phyloP scores from a whole-genome alignment of 257 asterid species.

The Dorcoceras hygrometricum region DNA sequence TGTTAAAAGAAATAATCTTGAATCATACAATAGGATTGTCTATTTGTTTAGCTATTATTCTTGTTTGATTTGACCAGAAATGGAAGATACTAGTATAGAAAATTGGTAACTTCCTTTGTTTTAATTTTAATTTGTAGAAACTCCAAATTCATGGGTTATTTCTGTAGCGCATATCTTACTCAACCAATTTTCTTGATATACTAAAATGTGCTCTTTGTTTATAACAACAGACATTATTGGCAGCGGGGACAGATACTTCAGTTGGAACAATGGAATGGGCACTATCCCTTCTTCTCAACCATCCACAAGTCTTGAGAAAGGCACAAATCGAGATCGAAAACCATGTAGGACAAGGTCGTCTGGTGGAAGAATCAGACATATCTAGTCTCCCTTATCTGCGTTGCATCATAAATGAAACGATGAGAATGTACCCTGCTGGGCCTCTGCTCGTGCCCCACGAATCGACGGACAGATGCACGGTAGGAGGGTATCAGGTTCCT shows the following conservation, averaged over 20 bases:
- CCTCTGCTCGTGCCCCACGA: slow-evolving; percentile 63
- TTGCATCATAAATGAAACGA: slow-evolving; percentile 45
- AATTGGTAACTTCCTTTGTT: too few species aligned
- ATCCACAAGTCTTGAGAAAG: slow-evolving; percentile 44
- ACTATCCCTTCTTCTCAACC: slow-evolving; percentile 46
- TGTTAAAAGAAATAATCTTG: too few species aligned
- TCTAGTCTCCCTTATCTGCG: slow-evolving; percentile 46
- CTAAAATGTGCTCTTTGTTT: too few species aligned
- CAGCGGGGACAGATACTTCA: slow-evolving; percentile 67
- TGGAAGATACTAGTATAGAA: too few species aligned
- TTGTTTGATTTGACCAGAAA: too few species aligned
- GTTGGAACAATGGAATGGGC: slow-evolving; percentile 70
- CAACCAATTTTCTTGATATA: too few species aligned
- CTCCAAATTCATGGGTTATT: too few species aligned
- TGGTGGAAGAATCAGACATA: slow-evolving; percentile 45
- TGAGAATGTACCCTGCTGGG: slow-evolving; percentile 56
- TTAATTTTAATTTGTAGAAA: too few species aligned
- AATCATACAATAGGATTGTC: too few species aligned
- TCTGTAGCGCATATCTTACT: too few species aligned
- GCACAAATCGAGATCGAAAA: slow-evolving; percentile 54
- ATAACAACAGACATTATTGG: slow-evolving; percentile 22
- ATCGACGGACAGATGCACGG: slow-evolving; percentile 38
- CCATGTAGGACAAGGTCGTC: slow-evolving; percentile 31
- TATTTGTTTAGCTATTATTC: too few species aligned
- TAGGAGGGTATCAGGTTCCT: slow-evolving; percentile 56